Evolutionary conservation across 1,284 basidiomycete species (phyloP), one percentile per base, ranked within the genome.

Genomic region (Veloporphyrellus conicus): DNA sequence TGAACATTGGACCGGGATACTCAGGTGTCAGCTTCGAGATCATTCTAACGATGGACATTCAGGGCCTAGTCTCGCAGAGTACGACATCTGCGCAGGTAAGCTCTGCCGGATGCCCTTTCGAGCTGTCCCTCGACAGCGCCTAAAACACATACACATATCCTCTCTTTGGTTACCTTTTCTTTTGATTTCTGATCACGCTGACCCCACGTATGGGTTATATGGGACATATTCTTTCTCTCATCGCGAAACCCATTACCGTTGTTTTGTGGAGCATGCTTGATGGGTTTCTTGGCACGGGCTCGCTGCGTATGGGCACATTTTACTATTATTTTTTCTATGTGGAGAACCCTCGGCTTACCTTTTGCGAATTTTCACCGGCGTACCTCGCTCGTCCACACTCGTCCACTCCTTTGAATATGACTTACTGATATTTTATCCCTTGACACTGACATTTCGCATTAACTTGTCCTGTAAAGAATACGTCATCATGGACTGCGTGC

Each of bases 91-190:
- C 82, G 0, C 69, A 79, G 50, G 73, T 91, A 38, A 70, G 74
- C 7, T 74, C 81, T 55, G 84, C 84, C 0, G 64, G 73, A 14
- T 94, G 91, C 61, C 91, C 91, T 1, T 77, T 93, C 55, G 79
- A 90, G 63, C 74, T 93, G 1, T 59, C 85, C 6, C 53, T 71
- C 7, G 80, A 71, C 57, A 58, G 59, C 18, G 57, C 36, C 4
- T 65, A 47, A 45, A 34, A 8, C 19, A 28, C 37, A 1, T 34
- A n/a, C 27, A n/a, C n/a, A 28, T 23, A 22, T 43, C 31, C 22
- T n/a, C 14, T 48, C 38, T 34, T 48, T 55, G 57, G 49, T 50
- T 61, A 51, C 45, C 50, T 42, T 32, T 40, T 25, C 42, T 28
- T 43, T 23, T 51, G 38, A 29, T 14, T 43, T 18, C 48, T 31